phyloP scores from a whole-genome alignment of 2,329 filamentous ascomycete genomes.

The Curvularia lunata region DNA sequence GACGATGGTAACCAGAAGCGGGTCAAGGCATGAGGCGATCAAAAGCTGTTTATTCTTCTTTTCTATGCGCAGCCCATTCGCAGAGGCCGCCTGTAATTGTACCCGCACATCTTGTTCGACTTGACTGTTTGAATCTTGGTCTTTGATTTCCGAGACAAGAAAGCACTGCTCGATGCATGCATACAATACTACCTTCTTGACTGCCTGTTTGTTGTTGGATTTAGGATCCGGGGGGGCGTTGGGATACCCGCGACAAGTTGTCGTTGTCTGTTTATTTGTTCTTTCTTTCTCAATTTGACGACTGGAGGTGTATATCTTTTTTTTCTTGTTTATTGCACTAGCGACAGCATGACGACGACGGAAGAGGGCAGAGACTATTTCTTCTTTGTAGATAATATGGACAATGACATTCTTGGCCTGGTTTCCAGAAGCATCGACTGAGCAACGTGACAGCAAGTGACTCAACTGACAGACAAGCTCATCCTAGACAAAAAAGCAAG shows the following conservation, averaged over 20 bases:
- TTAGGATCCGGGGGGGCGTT: constrained; percentile 29
- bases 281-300: constrained; percentile 25
- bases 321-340: constrained; percentile 7
- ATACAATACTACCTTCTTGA: constrained; percentile 1
- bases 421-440: constrained; percentile 4
- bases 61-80: constrained; percentile 2
- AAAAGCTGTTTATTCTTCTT: background rate
- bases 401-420: constrained; percentile 20
- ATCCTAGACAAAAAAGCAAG: background rate
- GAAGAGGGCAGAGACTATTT: constrained; percentile 10
- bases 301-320: constrained; percentile 7
- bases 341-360: constrained; percentile 19
- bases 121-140: constrained; percentile 11
- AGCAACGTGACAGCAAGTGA: background rate
- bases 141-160: background rate
- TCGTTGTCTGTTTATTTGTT: constrained; percentile 19
- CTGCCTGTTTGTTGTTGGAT: constrained; percentile 17
- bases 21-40: constrained; percentile 40
- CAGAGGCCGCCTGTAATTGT: constrained; percentile 17
- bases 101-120: constrained; percentile 13
- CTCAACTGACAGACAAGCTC: background rate
- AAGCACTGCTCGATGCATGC: constrained; percentile 21
- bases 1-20: constrained; percentile 47
- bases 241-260: constrained; percentile 37
- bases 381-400: constrained; percentile 24